Conservation (phyloP, 305 asterid species). For the Ajuga reptans region DNA sequence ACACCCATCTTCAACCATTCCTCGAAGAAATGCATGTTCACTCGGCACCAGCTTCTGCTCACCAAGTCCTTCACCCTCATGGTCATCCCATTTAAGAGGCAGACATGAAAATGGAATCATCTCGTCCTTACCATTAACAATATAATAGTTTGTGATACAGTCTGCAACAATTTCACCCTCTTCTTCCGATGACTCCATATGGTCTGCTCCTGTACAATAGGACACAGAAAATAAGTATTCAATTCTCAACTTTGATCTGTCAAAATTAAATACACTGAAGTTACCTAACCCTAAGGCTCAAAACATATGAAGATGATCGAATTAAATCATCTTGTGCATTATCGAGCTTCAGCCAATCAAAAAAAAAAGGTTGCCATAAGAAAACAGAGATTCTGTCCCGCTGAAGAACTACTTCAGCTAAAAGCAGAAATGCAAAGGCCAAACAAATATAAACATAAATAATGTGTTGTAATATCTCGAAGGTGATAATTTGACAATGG, state of each 20-base stretch:
- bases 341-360: neutral
- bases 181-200: conserved; percentile 53
- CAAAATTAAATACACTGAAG: neutral
- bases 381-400: too few species aligned
- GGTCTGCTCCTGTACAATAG: neutral
- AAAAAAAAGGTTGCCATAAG: too few species aligned
- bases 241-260: neutral
- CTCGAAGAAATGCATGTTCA: conserved; percentile 32
- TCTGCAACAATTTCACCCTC: conserved; percentile 54
- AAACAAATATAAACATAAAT: too few species aligned
- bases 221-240: conserved; percentile 2
- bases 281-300: neutral
- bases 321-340: neutral
- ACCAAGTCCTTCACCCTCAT: conserved; percentile 8
- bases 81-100: conserved; percentile 40
- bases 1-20: conserved; percentile 35
- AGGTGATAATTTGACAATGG: too few species aligned
- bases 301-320: neutral
- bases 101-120: conserved; percentile 42
- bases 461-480: too few species aligned
- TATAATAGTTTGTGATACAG: conserved; percentile 33
- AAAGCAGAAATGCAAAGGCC: neutral
- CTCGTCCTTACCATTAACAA: conserved; percentile 27
- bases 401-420: neutral
- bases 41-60: conserved; percentile 12